A percentile compares a stretch with the other conserved stretches of the same genome.
phyloP scores from a whole-genome alignment of 257 asterid genomes.

The Penstemon newberryi region DNA sequence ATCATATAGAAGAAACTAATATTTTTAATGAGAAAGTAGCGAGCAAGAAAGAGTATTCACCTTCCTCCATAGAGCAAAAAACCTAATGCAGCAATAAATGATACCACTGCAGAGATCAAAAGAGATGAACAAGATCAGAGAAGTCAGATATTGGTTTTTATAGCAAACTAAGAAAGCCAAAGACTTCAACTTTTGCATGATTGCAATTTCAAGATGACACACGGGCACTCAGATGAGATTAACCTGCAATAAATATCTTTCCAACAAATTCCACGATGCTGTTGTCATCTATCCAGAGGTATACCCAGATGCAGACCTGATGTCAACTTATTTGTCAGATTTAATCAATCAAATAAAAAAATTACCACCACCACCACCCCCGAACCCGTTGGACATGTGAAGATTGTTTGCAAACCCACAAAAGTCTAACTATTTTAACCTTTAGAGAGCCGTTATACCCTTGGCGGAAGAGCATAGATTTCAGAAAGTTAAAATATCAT shows the following conservation, averaged over 20 bases:
- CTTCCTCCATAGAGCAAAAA: conserved; percentile 96
- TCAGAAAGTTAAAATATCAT: background rate
- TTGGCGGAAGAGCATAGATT: background rate
- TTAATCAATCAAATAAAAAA: conserved; percentile 18
- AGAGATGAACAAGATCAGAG: conserved; percentile 30
- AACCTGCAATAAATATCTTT: conserved; percentile 87
- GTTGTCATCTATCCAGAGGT: conserved; percentile 69
- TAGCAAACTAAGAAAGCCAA: conserved; percentile 23
- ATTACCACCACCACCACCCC: background rate
- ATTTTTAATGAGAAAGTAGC: conserved; percentile 17
- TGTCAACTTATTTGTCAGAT: conserved; percentile 25
- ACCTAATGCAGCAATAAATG: conserved; percentile 85
- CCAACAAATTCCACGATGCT: conserved; percentile 56
- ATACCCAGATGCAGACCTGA: conserved; percentile 81
- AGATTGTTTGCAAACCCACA: background rate
- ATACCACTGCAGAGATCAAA: conserved; percentile 69
- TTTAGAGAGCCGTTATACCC: conserved; percentile 3
- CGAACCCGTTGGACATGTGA: background rate
- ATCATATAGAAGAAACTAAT: conserved; percentile 10
- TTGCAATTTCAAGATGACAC: conserved; percentile 18
- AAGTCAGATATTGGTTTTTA: conserved; percentile 16
- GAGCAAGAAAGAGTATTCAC: conserved; percentile 37
- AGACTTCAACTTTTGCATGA: conserved; percentile 15
- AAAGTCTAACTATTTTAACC: background rate
- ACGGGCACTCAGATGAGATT: conserved; percentile 26